phyloP scores from a whole-genome alignment of 73 alveolate species.

The Uronychia setigera region DNA sequence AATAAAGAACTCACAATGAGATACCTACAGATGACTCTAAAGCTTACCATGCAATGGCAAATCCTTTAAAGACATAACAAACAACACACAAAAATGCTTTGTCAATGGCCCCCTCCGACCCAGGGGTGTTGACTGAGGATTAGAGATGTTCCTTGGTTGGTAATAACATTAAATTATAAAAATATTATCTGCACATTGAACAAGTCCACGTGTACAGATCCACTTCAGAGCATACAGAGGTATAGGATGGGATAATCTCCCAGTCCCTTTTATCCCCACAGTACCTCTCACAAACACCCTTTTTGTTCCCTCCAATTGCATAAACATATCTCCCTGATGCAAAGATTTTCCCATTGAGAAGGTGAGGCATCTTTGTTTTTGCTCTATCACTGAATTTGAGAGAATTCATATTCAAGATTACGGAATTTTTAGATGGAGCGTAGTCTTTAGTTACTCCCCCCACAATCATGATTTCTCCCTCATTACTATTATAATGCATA shows the following conservation, averaged over 20 bases:
- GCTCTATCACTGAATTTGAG: conserved; percentile 55
- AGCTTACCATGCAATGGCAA: background rate
- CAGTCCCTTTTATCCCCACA: conserved; percentile 58
- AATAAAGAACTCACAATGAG: background rate
- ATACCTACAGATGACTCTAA: background rate
- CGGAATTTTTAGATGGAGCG: conserved; percentile 48
- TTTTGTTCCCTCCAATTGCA: conserved; percentile 79
- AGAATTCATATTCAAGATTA: conserved; percentile 20
- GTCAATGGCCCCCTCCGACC: background rate
- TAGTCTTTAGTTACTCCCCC: conserved; percentile 77
- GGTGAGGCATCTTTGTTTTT: conserved; percentile 44
- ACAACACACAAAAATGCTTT: background rate
- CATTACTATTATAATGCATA: too few species aligned
- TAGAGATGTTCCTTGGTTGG: background rate
- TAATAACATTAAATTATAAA: background rate
- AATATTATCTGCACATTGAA: background rate
- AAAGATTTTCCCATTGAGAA: conserved; percentile 43
- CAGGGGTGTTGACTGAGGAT: background rate
- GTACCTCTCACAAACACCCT: conserved; percentile 80
- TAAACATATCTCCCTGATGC: conserved; percentile 60
- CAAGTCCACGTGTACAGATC: conserved; percentile 29
- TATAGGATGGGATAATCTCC: conserved; percentile 63
- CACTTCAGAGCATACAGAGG: conserved; percentile 3
- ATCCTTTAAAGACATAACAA: background rate
- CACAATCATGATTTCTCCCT: conserved; percentile 53